Evolutionary conservation across 306 rosid genomes (phyloP).

Genomic region (Rosa multiflora): DNA sequence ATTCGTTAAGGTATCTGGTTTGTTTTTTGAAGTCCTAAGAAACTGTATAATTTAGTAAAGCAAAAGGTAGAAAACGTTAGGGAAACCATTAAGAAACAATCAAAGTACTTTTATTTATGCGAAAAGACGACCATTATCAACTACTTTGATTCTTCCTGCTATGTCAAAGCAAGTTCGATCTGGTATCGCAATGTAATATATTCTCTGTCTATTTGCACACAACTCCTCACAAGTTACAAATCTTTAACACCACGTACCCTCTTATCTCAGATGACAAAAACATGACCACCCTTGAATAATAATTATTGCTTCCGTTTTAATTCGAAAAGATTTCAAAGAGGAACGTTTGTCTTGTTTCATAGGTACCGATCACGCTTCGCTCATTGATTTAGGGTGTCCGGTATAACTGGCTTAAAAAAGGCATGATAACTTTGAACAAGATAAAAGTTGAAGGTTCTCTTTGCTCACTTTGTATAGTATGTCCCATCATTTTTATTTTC

Average conservation of each 20-base stretch:
- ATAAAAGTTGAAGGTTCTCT: neutral
- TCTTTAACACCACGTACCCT: neutral
- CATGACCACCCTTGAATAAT: neutral
- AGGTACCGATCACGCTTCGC: neutral
- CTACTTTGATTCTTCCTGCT: neutral
- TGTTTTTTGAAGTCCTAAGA: too few species aligned
- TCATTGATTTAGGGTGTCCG: conserved; percentile 1
- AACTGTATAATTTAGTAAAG: neutral
- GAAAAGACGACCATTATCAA: neutral
- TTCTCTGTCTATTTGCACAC: neutral
- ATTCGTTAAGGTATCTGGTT: too few species aligned
- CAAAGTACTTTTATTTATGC: neutral
- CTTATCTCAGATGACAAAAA: neutral
- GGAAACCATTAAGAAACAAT: too few species aligned
- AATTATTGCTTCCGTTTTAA: neutral
- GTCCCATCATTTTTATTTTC: neutral
- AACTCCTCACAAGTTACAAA: neutral
- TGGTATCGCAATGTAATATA: neutral
- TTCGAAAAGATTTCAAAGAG: neutral
- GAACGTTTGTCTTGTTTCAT: neutral
- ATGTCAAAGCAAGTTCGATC: neutral
- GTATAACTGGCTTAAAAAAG: neutral
- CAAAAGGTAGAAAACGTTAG: neutral
- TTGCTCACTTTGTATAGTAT: neutral
- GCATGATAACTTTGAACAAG: neutral